Base-by-base conservation (phyloP, 1,284 basidiomycete species). In the Phaffia rhodozyma region DNA sequence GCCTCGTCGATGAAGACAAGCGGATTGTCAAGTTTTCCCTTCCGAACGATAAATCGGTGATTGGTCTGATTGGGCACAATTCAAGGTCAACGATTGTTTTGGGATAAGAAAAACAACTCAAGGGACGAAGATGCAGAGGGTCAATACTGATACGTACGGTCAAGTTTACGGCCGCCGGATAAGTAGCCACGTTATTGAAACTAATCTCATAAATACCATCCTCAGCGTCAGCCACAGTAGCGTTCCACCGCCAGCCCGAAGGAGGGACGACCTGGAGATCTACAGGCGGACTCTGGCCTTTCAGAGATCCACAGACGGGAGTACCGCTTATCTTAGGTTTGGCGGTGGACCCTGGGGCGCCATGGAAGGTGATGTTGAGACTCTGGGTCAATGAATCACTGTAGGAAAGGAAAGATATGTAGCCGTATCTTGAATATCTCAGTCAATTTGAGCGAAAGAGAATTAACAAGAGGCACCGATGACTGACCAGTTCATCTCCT, bases 181-280 rank as follows among this genome's bases (percentile, higher is more conserved):
- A 61, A 23, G 34, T 61, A 11, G 52, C 13, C 0, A 86, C 81
- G 68, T 84, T 86, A 64, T 79, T 80, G 58, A 92, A 74, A 5
- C 79, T 82, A 67, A 94, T 83, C 49, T 83, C 81, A 67, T 92
- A 77, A 58, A 92, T 83, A 55, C 90, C 90, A 71, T 92, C 88
- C 3, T 85, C 82, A 58, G 91, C 81, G 70, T 86, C 82, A 61
- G 76, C 72, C 66, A 93, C 75, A 2, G 84, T 89, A 16, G 80
- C 86, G 29, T 82, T 79, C 86, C 86, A 93, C 27, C 79, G 77
- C 81, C 83, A 93, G 1, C 72, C 72, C 0, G 87, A 86, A 0
- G 79, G 75, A 0, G 81, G 77, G 11, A 78, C 82, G 5, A 38
- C 52, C 38, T 56, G 38, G 49, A 65, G 59, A n/a, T 61, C 59